phyloP scores from a whole-genome alignment of 768 basidiomycete species.

The Suillus placidus region DNA sequence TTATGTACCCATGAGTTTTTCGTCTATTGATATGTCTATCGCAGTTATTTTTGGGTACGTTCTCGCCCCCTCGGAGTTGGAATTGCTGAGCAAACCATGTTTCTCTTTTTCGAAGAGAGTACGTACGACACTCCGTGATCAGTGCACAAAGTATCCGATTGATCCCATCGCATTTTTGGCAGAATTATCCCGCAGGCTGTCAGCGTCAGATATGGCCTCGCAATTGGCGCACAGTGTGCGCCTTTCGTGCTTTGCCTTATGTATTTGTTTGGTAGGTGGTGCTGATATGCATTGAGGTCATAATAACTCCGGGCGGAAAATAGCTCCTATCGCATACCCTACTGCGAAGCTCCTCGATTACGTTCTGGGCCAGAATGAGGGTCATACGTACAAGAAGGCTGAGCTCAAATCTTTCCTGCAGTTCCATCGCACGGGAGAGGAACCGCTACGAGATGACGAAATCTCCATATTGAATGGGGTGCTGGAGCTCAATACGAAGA shows the following conservation, averaged over 20 bases:
- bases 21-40: slow-evolving; percentile 10
- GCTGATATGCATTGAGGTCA: slow-evolving; percentile 2
- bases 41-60: slow-evolving; percentile 82
- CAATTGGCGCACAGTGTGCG: slow-evolving; percentile 77
- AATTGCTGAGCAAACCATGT: not conserved
- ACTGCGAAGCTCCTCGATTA: slow-evolving; percentile 75
- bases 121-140: slow-evolving; percentile 19
- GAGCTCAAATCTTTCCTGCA: slow-evolving; percentile 78
- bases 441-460: slow-evolving; percentile 77
- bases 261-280: slow-evolving; percentile 52
- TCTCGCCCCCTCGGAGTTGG: not conserved
- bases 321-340: slow-evolving; percentile 78
- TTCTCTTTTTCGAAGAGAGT: slow-evolving; percentile 37
- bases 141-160: not conserved
- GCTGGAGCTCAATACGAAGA: slow-evolving; percentile 75
- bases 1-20: not conserved
- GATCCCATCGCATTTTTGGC: slow-evolving; percentile 7
- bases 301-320: not conserved
- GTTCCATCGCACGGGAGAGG: slow-evolving; percentile 77
- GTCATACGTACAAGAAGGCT: slow-evolving; percentile 80
- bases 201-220: slow-evolving; percentile 75
- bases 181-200: slow-evolving; percentile 77
- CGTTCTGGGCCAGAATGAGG: slow-evolving; percentile 75
- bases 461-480: slow-evolving; percentile 82
- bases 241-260: slow-evolving; percentile 75